A percentile compares a stretch with the other conserved stretches of the same genome.
Evolutionary conservation across 2,329 filamentous ascomycete genomes (phyloP).

Genomic region (Penicillium rolfsii): DNA sequence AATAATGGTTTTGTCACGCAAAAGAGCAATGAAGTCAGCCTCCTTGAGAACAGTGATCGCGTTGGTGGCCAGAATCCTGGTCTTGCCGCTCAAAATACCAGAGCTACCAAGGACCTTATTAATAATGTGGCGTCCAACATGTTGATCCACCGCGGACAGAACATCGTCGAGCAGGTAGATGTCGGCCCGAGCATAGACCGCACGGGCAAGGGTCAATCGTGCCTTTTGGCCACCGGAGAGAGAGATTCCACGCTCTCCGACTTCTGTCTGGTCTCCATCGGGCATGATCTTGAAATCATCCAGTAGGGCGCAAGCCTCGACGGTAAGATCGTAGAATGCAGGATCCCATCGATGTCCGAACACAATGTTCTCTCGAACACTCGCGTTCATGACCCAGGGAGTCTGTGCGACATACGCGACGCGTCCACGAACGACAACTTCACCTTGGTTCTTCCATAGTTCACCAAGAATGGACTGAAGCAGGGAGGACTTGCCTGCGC

Average conservation of each 20-base stretch:
- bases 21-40: conserved; percentile 82
- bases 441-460: conserved; percentile 83
- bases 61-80: conserved; percentile 91
- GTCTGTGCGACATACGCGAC: conserved; percentile 92
- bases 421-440: conserved; percentile 78
- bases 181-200: conserved; percentile 95
- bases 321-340: conserved; percentile 88
- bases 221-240: conserved; percentile 96
- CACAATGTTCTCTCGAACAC: conserved; percentile 93
- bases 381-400: conserved; percentile 97
- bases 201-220: conserved; percentile 84
- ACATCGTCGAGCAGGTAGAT: conserved; percentile 94
- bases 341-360: conserved; percentile 95
- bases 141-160: conserved; percentile 95
- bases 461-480: conserved; percentile 87
- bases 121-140: conserved; percentile 92
- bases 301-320: conserved; percentile 84
- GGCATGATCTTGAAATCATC: conserved; percentile 92
- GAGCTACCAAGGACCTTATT: conserved; percentile 87
- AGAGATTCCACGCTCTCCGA: conserved; percentile 95
- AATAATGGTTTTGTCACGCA: conserved; percentile 79
- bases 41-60: conserved; percentile 88
- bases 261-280: conserved; percentile 94
- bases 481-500: conserved; percentile 90
- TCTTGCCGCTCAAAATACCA: conserved; percentile 82